These are phyloP conservation scores for Cydonia oblonga DNA, from an alignment of 331 rosid genomes.

Conservation along the genomic window DNA sequence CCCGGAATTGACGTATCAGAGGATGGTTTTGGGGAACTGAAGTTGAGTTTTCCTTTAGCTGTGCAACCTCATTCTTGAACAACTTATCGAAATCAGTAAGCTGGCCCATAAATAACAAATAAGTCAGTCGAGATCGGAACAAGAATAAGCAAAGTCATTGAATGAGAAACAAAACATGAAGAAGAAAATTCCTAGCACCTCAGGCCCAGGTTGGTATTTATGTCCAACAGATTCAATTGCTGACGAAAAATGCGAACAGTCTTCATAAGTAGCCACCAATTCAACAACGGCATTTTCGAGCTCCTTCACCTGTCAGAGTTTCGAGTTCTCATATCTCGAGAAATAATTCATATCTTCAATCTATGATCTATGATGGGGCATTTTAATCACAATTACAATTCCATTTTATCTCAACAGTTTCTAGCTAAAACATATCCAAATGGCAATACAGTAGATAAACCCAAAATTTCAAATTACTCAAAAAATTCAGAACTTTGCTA, in stretches of 20 bases:
- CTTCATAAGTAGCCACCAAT: conserved; percentile 35
- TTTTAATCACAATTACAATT: neutral
- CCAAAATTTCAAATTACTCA: neutral
- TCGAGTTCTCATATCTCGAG: neutral
- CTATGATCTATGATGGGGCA: neutral
- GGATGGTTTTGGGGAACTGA: conserved; percentile 30
- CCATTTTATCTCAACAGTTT: neutral
- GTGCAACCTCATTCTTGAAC: conserved; percentile 45
- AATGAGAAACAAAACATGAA: too few species aligned
- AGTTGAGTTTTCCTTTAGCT: conserved; percentile 30
- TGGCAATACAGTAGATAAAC: neutral
- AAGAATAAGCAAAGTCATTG: too few species aligned
- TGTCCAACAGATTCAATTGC: conserved; percentile 51
- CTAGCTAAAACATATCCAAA: neutral
- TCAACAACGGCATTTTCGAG: conserved; percentile 58
- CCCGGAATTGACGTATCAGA: conserved; percentile 57
- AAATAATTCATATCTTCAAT: neutral
- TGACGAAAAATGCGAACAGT: conserved; percentile 42
- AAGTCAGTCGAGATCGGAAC: too few species aligned
- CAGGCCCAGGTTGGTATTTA: neutral
- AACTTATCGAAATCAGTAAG: conserved; percentile 21
- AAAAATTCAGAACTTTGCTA: neutral
- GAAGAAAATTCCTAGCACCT: too few species aligned
- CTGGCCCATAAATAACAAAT: too few species aligned
- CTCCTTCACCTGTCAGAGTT: conserved; percentile 47